Base-by-base conservation (phyloP, 1,284 basidiomycete genomes). In the Moesziomyces parantarcticus region DNA sequence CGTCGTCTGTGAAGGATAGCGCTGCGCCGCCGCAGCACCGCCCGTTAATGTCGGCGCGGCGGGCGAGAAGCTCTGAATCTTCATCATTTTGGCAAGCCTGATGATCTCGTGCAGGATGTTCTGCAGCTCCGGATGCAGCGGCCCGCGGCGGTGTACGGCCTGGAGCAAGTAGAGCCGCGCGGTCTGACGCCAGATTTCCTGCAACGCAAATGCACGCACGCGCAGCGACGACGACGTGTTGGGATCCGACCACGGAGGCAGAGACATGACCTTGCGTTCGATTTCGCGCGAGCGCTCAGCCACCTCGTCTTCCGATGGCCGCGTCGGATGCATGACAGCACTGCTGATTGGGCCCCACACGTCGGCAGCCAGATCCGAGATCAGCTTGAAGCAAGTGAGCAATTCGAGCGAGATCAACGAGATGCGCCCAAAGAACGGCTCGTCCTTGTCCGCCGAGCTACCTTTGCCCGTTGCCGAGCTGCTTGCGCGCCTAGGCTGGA, bases 101-200 rank as follows among this genome's bases (percentile, higher is more conserved):
- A 77, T 71, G 53, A 77, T 75, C 42, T 75, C 65, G 53, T 67
- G 57, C 45, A 77, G 53, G 45, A 72, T 72, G 39, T 34, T 56
- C 45, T 77, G 75, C 29, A 77, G 43, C 40, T 67, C 60, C 3
- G 60, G 55, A 14, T 58, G 51, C 20, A 77, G 52, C 18, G 75
- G 61, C 7, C 75, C 75, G 11, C 70, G 61, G 9, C 63, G 55
- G 23, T 75, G 68, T 11, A 77, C 68, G 16, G 70, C 57, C 57
- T 77, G 75, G 29, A 68, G 34, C 21, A 77, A 43, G 40, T 73
- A 65, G 20, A 77, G 53, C 20, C 74, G 46, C 6, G 65, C 61
- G 1, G 72, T 64, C 45, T 75, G 75, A 2, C 72, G 43, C 75
- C 75, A 77, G 41, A 77, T 75, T 32, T 77, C 75, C 40, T 75